A percentile compares a stretch with the other conserved stretches of the same genome.
These are phyloP conservation scores for Endoconidiophora polonica DNA, from an alignment of 2,329 filamentous ascomycete genomes.

Conservation along the genomic window DNA sequence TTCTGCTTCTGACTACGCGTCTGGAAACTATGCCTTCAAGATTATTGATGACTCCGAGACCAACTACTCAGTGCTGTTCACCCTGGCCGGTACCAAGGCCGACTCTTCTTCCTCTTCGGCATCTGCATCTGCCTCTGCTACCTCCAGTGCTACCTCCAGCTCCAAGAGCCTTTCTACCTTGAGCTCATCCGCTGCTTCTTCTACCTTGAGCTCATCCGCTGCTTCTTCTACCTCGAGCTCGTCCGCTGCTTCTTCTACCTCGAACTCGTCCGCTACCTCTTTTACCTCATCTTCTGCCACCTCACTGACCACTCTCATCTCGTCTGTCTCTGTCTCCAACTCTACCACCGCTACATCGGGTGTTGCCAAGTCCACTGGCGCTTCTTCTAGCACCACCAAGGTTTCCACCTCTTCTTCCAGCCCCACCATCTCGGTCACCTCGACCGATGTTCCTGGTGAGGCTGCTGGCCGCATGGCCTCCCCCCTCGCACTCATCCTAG, in stretches of 20 bases:
- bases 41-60: slow-evolving; percentile 24
- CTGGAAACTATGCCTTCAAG: slow-evolving; percentile 29
- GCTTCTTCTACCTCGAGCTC: slow-evolving; percentile 5
- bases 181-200: slow-evolving; percentile 7
- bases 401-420: neutral
- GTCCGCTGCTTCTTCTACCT: neutral
- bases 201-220: neutral
- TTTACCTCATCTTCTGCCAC: slow-evolving; percentile 3
- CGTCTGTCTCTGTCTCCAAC: slow-evolving; percentile 13
- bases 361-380: slow-evolving; percentile 5
- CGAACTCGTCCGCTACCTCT: neutral
- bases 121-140: slow-evolving; percentile 1
- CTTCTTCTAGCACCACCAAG: slow-evolving; percentile 13
- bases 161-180: slow-evolving; percentile 14
- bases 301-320: slow-evolving; percentile 12
- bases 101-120: slow-evolving; percentile 11
- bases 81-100: slow-evolving; percentile 18
- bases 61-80: slow-evolving; percentile 31
- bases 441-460: slow-evolving; percentile 16
- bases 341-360: slow-evolving; percentile 14
- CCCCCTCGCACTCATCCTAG: slow-evolving; percentile 25
- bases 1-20: slow-evolving; percentile 19
- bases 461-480: slow-evolving; percentile 20
- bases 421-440: neutral
- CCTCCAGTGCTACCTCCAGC: slow-evolving; percentile 13